These are phyloP conservation scores for Oryza longistaminata DNA, from an alignment of 176 grass and related monocot species.

Conservation along the genomic window DNA sequence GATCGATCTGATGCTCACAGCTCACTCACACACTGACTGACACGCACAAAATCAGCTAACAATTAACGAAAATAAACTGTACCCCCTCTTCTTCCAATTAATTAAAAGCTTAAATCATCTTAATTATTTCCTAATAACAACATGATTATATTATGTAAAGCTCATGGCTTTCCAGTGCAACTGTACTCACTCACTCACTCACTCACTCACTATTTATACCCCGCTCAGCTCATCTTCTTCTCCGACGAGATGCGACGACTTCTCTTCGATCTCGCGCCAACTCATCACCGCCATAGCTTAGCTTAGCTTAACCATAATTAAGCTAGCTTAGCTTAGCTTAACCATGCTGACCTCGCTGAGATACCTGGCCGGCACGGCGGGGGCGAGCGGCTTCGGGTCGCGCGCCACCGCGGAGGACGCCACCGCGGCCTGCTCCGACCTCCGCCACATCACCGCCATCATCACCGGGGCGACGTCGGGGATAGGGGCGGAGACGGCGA, in stretches of 20 bases:
- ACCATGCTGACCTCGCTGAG: constrained; percentile 55
- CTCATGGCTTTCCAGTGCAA: neutral
- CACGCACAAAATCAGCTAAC: constrained; percentile 3
- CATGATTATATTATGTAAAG: neutral
- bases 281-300: neutral
- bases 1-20: neutral
- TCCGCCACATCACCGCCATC: constrained; percentile 71
- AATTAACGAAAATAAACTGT: neutral
- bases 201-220: neutral
- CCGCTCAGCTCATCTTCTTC: neutral
- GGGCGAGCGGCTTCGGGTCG: constrained; percentile 81
- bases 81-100: neutral
- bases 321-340: neutral
- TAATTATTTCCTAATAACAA: neutral
- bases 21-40: constrained; percentile 26
- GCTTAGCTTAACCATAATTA: constrained; percentile 7
- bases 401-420: constrained; percentile 75
- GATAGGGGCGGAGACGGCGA: constrained; percentile 88
- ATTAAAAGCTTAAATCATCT: neutral
- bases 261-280: neutral
- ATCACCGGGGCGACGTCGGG: constrained; percentile 97
- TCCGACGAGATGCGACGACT: too few relatives aligned
- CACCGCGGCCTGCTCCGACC: constrained; percentile 47
- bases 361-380: constrained; percentile 79
- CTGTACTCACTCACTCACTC: neutral